Percentiles rank a stretch among this genome's conserved stretches.
These are phyloP conservation scores for Psophocarpus tetragonolobus DNA, from an alignment of 306 rosid genomes.

Conservation along the genomic window DNA sequence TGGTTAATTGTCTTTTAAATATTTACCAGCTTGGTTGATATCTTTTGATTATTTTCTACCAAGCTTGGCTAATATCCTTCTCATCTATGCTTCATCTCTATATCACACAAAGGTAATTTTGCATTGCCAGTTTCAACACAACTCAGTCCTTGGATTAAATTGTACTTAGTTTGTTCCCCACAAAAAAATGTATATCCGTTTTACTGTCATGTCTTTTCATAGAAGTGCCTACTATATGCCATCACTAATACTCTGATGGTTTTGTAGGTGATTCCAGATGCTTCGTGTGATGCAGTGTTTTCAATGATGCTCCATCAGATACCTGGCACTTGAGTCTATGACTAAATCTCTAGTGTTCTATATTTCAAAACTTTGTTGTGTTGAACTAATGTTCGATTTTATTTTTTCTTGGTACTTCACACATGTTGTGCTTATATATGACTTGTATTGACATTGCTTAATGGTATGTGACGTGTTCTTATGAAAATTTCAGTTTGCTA, in stretches of 20 bases:
- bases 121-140: neutral
- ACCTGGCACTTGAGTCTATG: constrained; percentile 1
- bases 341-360: neutral
- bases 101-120: neutral
- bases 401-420: constrained; percentile 21
- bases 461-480: neutral
- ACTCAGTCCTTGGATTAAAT: neutral
- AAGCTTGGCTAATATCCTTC: neutral
- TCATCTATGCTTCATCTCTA: neutral
- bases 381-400: neutral
- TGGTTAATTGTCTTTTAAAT: neutral
- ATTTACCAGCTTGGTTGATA: too few species aligned
- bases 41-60: neutral
- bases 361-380: constrained; percentile 7
- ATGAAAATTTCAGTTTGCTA: neutral
- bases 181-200: constrained; percentile 10
- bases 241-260: neutral
- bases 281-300: neutral
- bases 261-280: constrained; percentile 39
- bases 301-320: constrained; percentile 18
- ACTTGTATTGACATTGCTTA: neutral
- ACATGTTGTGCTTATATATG: neutral
- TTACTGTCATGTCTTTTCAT: neutral
- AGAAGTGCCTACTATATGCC: neutral
- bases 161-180: neutral